Percentiles rank a stretch among this genome's conserved stretches.
Conservation (phyloP, 441 rosid genomes). For the Theobroma grandiflorum region DNA sequence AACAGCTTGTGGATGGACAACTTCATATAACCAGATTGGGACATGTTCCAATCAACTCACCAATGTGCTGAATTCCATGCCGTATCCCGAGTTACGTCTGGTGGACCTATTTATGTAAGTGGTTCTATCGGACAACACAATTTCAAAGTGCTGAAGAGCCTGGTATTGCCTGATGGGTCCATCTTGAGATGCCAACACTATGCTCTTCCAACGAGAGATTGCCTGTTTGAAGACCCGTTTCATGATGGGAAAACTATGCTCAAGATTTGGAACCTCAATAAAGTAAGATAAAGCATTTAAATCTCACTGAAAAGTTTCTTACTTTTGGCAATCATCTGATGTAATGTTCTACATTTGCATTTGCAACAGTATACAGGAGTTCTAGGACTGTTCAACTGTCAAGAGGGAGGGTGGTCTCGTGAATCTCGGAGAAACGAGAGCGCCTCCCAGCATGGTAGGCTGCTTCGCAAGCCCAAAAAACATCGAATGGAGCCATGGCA, state of each 20-base stretch:
- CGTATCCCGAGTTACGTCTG: conserved; percentile 74
- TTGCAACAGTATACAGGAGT: conserved; percentile 33
- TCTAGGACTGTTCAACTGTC: conserved; percentile 42
- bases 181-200: conserved; percentile 66
- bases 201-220: conserved; percentile 80
- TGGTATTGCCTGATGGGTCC: conserved; percentile 71
- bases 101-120: conserved; percentile 76
- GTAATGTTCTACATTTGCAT: neutral
- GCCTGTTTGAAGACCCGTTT: conserved; percentile 74
- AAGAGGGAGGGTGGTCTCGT: conserved; percentile 44
- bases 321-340: neutral
- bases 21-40: conserved; percentile 91
- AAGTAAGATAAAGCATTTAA: conserved; percentile 37
- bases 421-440: conserved; percentile 22
- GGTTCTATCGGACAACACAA: conserved; percentile 77
- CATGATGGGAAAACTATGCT: conserved; percentile 85
- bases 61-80: conserved; percentile 86
- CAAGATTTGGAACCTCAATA: conserved; percentile 88
- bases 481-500: conserved; percentile 35
- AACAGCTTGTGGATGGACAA: conserved; percentile 97
- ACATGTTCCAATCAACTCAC: conserved; percentile 90
- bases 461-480: conserved; percentile 31
- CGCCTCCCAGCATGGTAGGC: conserved; percentile 5
- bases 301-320: neutral
- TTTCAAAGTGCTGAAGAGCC: conserved; percentile 60